Evolutionary conservation across 768 basidiomycete species (phyloP), one percentile per base, ranked within the genome.

Genomic region (Rhodotorula diobovata): DNA sequence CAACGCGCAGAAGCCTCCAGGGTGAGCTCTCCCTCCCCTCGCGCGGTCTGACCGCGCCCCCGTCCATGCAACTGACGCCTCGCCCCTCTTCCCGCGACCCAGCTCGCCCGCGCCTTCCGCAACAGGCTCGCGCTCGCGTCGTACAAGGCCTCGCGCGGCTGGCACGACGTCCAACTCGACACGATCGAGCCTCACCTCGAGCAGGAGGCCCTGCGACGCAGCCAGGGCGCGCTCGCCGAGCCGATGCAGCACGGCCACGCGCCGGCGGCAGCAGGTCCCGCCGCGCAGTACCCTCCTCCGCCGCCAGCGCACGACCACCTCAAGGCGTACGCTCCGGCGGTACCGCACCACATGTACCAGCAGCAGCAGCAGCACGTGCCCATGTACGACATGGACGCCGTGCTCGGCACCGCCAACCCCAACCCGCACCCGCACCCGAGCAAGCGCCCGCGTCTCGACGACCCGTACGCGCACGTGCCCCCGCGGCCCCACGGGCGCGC

Each of bases 71-170:
- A 20, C 7, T 12, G 4, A 30, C 53, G 30, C 16, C 1, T 23
- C 25, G 12, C 14, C 28, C n/a, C n/a, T 30, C 7, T 30, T 34
- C 30, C 32, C 15, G 0, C 11, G 30, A 55, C 48, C n/a, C 77
- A 78, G 77, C 72, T 73, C 46, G 66, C 76, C n/a, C 76, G 77
- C 18, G 61, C 63, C 12, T 70, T 78, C 45, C 66, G 65, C 45
- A 73, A 69, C 41, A 68, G 75, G 23, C 66, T 78, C 55, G 71
- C 69, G 2, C 74, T 76, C 61, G 75, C 76, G 3, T 61, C 72
- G 2, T 76, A 69, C 77, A 78, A 78, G 69, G 57, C 68, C 6
- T 46, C 68, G 41, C 66, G 73, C 25, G 76, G 77, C 1, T 74
- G 67, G 73, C 63, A 71, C 23, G 68, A 72, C 62, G 72, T 68